Percentiles rank a stretch among this genome's conserved stretches.
Conservation (phyloP, 78 protist genomes). For the Planoprotostelium fungivorum region DNA sequence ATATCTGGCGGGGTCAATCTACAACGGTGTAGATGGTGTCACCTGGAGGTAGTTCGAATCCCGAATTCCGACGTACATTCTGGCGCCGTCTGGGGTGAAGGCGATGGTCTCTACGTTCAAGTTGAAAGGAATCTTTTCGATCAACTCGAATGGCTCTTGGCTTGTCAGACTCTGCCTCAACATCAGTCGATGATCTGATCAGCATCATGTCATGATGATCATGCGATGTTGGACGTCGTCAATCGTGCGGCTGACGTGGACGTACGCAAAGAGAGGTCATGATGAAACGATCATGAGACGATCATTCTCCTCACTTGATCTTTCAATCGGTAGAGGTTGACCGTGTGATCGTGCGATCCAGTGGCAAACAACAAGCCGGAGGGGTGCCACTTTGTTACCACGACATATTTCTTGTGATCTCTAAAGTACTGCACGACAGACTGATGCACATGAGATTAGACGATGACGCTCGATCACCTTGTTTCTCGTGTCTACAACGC, state of each 20-base stretch:
- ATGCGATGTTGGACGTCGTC: no score
- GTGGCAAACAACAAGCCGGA: constrained; percentile 43
- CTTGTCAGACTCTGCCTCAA: neutral
- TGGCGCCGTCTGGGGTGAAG: neutral
- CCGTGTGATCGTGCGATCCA: constrained; percentile 43
- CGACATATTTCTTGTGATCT: constrained; percentile 48
- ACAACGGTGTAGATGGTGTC: neutral
- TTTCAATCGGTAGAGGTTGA: constrained; percentile 1
- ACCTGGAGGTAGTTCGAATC: neutral
- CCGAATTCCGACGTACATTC: neutral
- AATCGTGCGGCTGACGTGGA: no score
- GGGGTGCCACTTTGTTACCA: constrained; percentile 44
- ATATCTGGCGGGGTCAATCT: neutral
- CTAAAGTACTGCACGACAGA: constrained; percentile 23
- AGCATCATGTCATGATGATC: no score
- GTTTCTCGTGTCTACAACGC: constrained; percentile 12
- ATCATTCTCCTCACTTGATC: neutral
- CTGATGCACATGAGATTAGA: neutral
- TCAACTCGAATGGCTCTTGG: neutral
- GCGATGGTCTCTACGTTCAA: neutral
- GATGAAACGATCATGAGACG: no score
- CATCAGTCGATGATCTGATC: neutral
- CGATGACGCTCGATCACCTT: neutral
- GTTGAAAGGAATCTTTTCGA: neutral
- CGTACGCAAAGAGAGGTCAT: no score